These are phyloP conservation scores for Euphorbia pulcherrima DNA, from an alignment of 345 rosid genomes.

Conservation along the genomic window DNA sequence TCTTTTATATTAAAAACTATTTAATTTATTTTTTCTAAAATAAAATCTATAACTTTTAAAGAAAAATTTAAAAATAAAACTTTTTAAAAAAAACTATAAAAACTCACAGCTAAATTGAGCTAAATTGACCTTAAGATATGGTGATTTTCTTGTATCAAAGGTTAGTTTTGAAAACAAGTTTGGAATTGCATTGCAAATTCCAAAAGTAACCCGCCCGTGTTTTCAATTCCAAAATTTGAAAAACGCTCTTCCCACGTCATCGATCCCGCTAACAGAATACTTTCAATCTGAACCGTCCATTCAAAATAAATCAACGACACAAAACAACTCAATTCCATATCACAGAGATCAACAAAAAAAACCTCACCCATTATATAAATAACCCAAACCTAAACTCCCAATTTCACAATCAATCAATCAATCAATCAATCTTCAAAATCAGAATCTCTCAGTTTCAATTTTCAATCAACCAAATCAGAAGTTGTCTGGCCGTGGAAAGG, in stretches of 20 bases:
- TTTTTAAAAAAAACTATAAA: too few species aligned
- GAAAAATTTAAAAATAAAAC: too few species aligned
- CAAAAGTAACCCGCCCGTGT: neutral
- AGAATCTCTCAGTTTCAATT: neutral
- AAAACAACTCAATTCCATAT: neutral
- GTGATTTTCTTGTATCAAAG: too few species aligned
- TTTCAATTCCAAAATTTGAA: neutral
- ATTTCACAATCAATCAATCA: neutral
- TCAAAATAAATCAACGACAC: slow-evolving; percentile 14
- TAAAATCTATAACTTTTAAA: too few species aligned
- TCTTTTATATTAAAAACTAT: too few species aligned
- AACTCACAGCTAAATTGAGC: too few species aligned
- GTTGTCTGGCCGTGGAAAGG: slow-evolving; percentile 44
- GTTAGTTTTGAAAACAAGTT: too few species aligned
- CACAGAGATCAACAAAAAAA: slow-evolving; percentile 13
- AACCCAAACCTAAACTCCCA: neutral
- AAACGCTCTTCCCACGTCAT: slow-evolving; percentile 26
- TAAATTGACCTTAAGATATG: too few species aligned
- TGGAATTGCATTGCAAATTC: too few species aligned
- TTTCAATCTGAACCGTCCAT: slow-evolving; percentile 18
- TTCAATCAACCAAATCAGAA: neutral
- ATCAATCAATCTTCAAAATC: neutral
- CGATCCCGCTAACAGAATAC: slow-evolving; percentile 9
- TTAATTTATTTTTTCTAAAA: too few species aligned
- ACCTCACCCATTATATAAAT: neutral